A percentile compares a stretch with the other conserved stretches of the same genome.
Evolutionary conservation across 2,329 filamentous ascomycete genomes (phyloP).

Genomic region (Diplodia sapinea): DNA sequence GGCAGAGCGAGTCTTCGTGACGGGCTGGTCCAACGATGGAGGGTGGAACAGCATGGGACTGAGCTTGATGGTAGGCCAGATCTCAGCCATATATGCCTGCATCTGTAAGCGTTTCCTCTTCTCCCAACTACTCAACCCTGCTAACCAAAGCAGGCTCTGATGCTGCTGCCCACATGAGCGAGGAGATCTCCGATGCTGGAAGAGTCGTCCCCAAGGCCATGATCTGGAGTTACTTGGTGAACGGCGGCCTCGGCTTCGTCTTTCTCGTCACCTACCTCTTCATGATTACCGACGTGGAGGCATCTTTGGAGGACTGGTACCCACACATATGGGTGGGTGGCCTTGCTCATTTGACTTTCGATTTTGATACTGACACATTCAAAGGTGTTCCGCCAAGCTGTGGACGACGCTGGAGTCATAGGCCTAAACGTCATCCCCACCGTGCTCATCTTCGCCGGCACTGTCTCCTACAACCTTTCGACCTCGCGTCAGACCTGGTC

Average conservation of each 20-base stretch:
- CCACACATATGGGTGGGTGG: constrained; percentile 17
- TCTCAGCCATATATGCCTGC: constrained; percentile 43
- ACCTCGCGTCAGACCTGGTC: constrained; percentile 35
- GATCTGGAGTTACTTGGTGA: constrained; percentile 33
- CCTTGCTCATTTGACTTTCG: too few relatives aligned
- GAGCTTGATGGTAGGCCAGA: constrained; percentile 50
- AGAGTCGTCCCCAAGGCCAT: constrained; percentile 33
- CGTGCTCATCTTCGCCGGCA: constrained; percentile 32
- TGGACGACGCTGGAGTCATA: constrained; percentile 29
- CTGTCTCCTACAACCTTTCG: constrained; percentile 33
- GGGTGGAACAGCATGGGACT: constrained; percentile 49
- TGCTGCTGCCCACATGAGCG: constrained; percentile 30
- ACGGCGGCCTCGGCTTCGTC: constrained; percentile 33
- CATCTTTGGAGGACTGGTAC: constrained; percentile 21
- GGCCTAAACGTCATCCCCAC: constrained; percentile 32
- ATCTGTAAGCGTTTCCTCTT: constrained; percentile 18
- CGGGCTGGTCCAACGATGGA: constrained; percentile 46
- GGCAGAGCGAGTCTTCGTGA: constrained; percentile 41
- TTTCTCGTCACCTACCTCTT: constrained; percentile 35
- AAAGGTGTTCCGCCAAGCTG: constrained; percentile 28
- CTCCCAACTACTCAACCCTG: not conserved
- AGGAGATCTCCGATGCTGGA: constrained; percentile 33
- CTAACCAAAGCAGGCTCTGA: constrained; percentile 23
- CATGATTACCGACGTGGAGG: constrained; percentile 32
- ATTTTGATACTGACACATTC: too few relatives aligned